These are phyloP conservation scores for Piloderma croceum DNA, from an alignment of 768 basidiomycete species.

Conservation along the genomic window DNA sequence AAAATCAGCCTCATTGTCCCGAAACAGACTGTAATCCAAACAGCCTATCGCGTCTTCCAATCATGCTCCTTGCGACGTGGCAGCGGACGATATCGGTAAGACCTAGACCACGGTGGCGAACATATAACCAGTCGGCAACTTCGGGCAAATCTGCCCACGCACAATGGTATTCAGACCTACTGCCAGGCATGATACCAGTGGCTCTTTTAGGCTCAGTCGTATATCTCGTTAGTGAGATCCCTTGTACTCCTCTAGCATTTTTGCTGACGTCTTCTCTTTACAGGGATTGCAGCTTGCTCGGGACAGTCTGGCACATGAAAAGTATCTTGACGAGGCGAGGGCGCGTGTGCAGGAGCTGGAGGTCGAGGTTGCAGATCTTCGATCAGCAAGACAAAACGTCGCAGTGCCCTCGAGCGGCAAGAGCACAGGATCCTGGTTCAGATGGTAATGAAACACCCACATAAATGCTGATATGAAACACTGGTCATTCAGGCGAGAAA, in stretches of 20 bases:
- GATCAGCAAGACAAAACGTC: slow-evolving; percentile 7
- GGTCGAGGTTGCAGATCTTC: slow-evolving; percentile 43
- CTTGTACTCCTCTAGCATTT: slow-evolving; percentile 1
- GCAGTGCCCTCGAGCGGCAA: too few relatives aligned
- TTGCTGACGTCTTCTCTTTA: slow-evolving; percentile 3
- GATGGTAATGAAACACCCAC: too few relatives aligned
- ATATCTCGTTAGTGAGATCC: slow-evolving; percentile 67
- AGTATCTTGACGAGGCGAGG: slow-evolving; percentile 58
- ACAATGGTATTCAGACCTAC: slow-evolving; percentile 60
- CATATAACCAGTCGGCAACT: too few relatives aligned
- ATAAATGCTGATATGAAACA: too few relatives aligned
- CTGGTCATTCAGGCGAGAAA: too few relatives aligned
- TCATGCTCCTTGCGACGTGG: slow-evolving; percentile 14
- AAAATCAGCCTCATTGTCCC: too few relatives aligned
- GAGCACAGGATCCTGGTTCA: too few relatives aligned
- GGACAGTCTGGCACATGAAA: slow-evolving; percentile 62
- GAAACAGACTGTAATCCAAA: slow-evolving; percentile 11
- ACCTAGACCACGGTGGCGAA: too few relatives aligned
- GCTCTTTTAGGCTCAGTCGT: slow-evolving; percentile 74
- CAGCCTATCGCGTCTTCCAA: slow-evolving; percentile 4
- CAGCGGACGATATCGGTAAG: too few relatives aligned
- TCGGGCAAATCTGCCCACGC: slow-evolving; percentile 41
- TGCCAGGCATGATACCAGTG: slow-evolving; percentile 76
- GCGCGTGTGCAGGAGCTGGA: slow-evolving; percentile 51
- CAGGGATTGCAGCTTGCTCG: slow-evolving; percentile 67